Evolutionary conservation across 2,329 filamentous ascomycete species (phyloP).

Genomic region (Phoma herbarum): DNA sequence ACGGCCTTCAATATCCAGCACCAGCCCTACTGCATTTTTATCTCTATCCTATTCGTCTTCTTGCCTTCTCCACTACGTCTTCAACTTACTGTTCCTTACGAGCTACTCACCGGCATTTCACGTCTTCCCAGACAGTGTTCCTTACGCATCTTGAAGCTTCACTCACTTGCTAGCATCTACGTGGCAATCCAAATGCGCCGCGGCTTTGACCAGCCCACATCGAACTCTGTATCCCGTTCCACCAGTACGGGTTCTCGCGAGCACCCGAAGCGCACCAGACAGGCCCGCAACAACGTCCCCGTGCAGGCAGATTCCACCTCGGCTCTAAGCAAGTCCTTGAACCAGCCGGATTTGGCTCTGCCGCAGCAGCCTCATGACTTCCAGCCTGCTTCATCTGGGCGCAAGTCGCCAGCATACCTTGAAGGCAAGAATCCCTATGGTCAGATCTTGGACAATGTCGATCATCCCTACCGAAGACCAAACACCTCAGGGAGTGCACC

Average conservation of each 20-base stretch:
- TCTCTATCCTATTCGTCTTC: constrained; percentile 28
- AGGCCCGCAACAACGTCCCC: constrained; percentile 22
- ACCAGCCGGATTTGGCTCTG: constrained; percentile 16
- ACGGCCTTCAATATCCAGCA: constrained; percentile 31
- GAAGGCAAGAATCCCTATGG: constrained; percentile 47
- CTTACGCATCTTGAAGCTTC: constrained; percentile 1
- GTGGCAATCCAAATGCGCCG: constrained; percentile 42
- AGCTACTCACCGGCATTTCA: constrained; percentile 14
- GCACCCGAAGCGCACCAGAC: constrained; percentile 26
- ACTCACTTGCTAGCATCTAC: background rate
- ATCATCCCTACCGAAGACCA: constrained; percentile 33
- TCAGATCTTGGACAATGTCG: constrained; percentile 36
- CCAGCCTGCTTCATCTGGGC: constrained; percentile 18
- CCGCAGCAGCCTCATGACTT: constrained; percentile 15
- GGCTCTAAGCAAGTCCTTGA: constrained; percentile 18
- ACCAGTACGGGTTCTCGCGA: constrained; percentile 22
- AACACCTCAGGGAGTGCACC: constrained; percentile 22
- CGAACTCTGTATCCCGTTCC: constrained; percentile 30
- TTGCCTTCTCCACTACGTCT: constrained; percentile 8
- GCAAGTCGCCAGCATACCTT: constrained; percentile 41
- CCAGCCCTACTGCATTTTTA: constrained; percentile 10
- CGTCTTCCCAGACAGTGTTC: constrained; percentile 7
- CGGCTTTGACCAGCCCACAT: constrained; percentile 31
- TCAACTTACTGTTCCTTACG: background rate
- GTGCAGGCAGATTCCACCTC: constrained; percentile 13